phyloP scores from a whole-genome alignment of 2,329 filamentous ascomycete species.

The Cadophora malorum region DNA sequence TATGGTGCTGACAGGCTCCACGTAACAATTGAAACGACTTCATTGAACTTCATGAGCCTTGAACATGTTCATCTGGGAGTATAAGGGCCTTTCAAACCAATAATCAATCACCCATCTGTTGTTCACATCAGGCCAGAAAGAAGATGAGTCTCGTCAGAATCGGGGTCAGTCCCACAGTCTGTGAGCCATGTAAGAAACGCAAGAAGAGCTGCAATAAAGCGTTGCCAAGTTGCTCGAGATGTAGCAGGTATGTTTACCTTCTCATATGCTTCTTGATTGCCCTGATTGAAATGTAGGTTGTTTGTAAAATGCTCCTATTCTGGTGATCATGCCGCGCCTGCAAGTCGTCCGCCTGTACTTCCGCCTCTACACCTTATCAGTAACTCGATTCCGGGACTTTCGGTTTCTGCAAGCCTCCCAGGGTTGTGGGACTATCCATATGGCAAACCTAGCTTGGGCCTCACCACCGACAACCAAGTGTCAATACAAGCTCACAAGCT shows the following conservation, averaged over 20 bases:
- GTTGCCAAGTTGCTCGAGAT: constrained; percentile 30
- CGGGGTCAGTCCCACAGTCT: constrained; percentile 16
- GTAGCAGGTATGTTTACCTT: constrained; percentile 23
- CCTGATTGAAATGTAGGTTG: constrained; percentile 19
- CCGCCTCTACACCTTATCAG: not conserved
- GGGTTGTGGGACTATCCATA: constrained; percentile 6
- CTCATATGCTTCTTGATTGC: not conserved
- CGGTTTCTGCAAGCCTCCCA: not conserved
- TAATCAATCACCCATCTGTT: too few relatives aligned
- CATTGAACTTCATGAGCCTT: not conserved
- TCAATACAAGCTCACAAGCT: constrained; percentile 22
- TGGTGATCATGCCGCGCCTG: not conserved
- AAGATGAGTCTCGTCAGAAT: constrained; percentile 15
- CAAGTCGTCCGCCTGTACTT: not conserved
- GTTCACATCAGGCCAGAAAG: not conserved
- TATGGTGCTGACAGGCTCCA: not conserved
- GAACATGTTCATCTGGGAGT: not conserved
- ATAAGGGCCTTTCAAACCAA: not conserved
- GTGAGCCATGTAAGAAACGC: constrained; percentile 30
- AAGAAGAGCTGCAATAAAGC: constrained; percentile 34
- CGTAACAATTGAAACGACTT: not conserved
- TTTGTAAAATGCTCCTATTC: constrained; percentile 32
- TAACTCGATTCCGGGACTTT: not conserved
- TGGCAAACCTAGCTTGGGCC: not conserved
- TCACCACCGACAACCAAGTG: constrained; percentile 25